Base-by-base conservation (phyloP, 2,329 filamentous ascomycete genomes). In the Nigrospora sphaerica region DNA sequence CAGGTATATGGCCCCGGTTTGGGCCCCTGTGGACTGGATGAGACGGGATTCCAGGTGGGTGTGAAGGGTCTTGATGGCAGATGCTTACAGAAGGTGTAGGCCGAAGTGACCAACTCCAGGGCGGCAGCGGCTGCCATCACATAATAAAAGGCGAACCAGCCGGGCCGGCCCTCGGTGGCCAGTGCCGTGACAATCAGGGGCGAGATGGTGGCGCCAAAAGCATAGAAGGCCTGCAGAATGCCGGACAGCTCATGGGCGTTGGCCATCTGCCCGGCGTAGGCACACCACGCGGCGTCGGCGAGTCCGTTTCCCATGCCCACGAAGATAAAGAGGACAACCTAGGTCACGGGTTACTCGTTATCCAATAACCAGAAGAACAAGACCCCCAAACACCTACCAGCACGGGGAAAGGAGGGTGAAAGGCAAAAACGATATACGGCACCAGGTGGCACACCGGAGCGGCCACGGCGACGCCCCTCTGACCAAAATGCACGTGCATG, bases 141-240 rank as follows among this genome's bases (percentile, higher is more conserved):
- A 58, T 88, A 88, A 63, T 89, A 91, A 59, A 85, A 90, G 2
- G 70, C 69, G 55, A 83, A 87, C 86, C 86, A 91, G 0, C 71
- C 71, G 43, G 83, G 52, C 6, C 68, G 54, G 0, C 69, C 80
- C 55, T 80, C 80, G 0, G 81, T 81, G 34, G 89, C 79, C 73
- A 91, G 78, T 0, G 75, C 75, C 0, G 86, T 88, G 0, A 85
- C 84, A 42, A 88, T 75, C 4, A 89, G 61, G 0, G 86, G 86
- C n/a, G 78, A 74, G 0, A 88, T 65, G 0, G 84, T 80, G 1
- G 82, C 86, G 0, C 86, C 85, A 0, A 80, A 53, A 0, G 83
- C 84, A 55, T 88, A 90, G 42, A 78, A 77, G 0, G 76, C 82
- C 54, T 88, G 85, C 23, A 89, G 64, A 45, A 87, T 71, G 0